Conservation (phyloP, 305 asterid species). For the Fraxinus paxiana region DNA sequence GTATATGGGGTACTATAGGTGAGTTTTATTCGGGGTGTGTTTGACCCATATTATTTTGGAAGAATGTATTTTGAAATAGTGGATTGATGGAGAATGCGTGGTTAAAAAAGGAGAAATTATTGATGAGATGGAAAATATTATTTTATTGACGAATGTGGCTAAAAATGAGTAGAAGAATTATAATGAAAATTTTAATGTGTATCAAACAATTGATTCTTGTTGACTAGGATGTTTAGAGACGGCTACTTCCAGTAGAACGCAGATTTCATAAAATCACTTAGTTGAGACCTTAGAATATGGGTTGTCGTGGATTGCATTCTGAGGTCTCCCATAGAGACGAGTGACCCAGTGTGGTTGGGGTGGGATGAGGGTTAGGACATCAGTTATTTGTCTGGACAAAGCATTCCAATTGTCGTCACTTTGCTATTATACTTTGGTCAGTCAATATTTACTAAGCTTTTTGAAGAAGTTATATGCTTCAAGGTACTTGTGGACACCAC, state of each 20-base stretch:
- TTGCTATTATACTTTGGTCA: constrained; percentile 1
- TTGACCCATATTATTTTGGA: too few species aligned
- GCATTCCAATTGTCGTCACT: background rate
- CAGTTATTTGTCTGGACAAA: background rate
- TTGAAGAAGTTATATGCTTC: constrained; percentile 17
- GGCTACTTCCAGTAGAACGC: background rate
- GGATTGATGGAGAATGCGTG: too few species aligned
- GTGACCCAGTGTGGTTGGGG: background rate
- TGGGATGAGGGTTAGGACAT: background rate
- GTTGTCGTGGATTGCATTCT: background rate
- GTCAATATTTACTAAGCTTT: constrained; percentile 13
- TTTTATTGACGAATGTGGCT: too few species aligned
- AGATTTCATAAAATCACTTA: too few species aligned
- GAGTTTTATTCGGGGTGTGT: background rate
- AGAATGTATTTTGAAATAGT: too few species aligned
- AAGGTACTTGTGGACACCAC: constrained; percentile 24
- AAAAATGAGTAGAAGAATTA: too few species aligned
- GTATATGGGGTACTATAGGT: background rate
- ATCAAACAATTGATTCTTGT: background rate
- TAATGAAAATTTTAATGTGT: too few species aligned
- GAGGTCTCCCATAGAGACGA: background rate
- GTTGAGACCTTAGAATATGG: background rate
- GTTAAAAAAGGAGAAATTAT: too few species aligned
- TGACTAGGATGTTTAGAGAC: background rate
- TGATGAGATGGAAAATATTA: too few species aligned